These are phyloP conservation scores for Crassisporium funariophilum DNA, from an alignment of 768 basidiomycete genomes.

Conservation along the genomic window DNA sequence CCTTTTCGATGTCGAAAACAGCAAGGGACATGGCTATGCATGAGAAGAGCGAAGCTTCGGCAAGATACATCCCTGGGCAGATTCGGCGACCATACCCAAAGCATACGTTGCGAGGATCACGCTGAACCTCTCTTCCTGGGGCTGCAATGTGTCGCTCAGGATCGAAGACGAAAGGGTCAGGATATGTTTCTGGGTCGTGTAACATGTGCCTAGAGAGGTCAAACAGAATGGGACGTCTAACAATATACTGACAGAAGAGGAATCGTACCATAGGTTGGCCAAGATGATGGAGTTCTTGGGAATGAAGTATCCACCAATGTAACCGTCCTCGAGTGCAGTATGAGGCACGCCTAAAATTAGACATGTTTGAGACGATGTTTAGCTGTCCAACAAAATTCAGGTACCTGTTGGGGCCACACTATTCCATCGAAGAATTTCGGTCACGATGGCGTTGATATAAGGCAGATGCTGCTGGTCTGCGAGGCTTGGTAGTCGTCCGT, in stretches of 20 bases:
- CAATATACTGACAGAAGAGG: background rate
- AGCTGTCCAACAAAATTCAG: background rate
- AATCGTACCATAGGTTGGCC: slow-evolving; percentile 47
- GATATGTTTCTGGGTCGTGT: slow-evolving; percentile 50
- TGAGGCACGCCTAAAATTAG: slow-evolving; percentile 43
- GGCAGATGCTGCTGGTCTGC: slow-evolving; percentile 28
- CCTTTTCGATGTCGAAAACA: slow-evolving; percentile 48
- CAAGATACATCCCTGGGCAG: slow-evolving; percentile 53
- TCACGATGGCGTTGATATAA: slow-evolving; percentile 25
- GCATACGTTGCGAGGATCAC: slow-evolving; percentile 41
- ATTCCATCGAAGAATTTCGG: slow-evolving; percentile 39
- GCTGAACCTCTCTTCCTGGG: slow-evolving; percentile 31
- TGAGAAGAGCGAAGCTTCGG: slow-evolving; percentile 52
- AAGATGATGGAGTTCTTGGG: slow-evolving; percentile 52
- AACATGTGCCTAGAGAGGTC: slow-evolving; percentile 49
- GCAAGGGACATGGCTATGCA: slow-evolving; percentile 47
- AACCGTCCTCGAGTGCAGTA: slow-evolving; percentile 45
- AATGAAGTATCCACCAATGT: slow-evolving; percentile 44
- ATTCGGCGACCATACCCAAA: slow-evolving; percentile 53
- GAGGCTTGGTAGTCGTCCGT: slow-evolving; percentile 28
- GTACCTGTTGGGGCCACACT: slow-evolving; percentile 46
- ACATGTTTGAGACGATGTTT: background rate
- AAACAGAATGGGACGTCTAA: background rate
- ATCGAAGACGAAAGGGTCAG: slow-evolving; percentile 50
- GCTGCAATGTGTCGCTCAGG: slow-evolving; percentile 46